phyloP scores from a whole-genome alignment of 202 grass and related monocot species.

The Saccharum hybrid region DNA sequence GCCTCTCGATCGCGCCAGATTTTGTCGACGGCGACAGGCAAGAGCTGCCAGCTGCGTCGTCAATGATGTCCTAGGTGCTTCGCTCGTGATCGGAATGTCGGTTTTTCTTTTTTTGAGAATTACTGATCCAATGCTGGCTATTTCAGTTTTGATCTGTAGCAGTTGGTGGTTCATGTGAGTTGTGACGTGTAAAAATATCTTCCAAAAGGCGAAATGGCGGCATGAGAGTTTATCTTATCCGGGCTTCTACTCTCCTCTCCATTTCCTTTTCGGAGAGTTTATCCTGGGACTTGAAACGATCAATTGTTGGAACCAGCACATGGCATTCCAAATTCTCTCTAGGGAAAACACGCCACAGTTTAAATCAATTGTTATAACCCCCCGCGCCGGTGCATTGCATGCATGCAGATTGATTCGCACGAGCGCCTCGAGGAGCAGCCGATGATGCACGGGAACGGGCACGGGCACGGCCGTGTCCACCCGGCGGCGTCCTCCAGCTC shows the following conservation, averaged over 20 bases:
- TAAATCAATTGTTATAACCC: neutral
- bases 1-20: neutral
- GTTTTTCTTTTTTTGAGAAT: neutral
- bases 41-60: too few species aligned
- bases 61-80: too few species aligned
- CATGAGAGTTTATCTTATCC: neutral
- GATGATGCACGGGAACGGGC: slow-evolving; percentile 41
- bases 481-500: slow-evolving; percentile 48
- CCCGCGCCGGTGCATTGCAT: neutral
- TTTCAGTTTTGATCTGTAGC: neutral
- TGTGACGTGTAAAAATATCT: neutral
- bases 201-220: neutral
- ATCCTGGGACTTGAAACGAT: neutral
- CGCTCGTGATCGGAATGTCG: neutral
- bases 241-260: neutral
- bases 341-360: neutral
- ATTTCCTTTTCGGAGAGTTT: neutral
- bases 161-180: neutral
- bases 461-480: slow-evolving; percentile 51
- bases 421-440: slow-evolving; percentile 30
- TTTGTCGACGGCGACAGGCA: neutral
- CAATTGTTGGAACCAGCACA: neutral
- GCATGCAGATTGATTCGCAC: slow-evolving; percentile 53
- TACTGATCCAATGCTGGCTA: neutral
- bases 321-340: neutral